These are phyloP conservation scores for Fusarium xyrophilum DNA, from an alignment of 2,329 filamentous ascomycete genomes.

Conservation along the genomic window DNA sequence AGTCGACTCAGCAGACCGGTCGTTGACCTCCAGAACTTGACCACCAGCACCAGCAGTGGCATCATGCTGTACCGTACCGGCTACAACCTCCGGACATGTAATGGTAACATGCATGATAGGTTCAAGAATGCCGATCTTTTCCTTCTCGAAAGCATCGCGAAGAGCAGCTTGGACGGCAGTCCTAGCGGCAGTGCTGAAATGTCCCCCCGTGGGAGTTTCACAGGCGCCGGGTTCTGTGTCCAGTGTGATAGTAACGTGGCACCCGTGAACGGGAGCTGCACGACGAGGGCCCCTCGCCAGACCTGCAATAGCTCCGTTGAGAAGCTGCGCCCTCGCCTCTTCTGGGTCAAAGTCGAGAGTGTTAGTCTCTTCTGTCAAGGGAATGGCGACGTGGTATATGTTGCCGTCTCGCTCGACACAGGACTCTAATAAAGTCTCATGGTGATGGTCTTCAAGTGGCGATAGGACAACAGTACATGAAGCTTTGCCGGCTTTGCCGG, in stretches of 20 bases:
- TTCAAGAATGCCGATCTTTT: conserved; percentile 76
- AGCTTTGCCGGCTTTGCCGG: conserved; percentile 79
- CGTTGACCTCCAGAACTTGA: conserved; percentile 75
- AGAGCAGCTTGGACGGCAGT: conserved; percentile 74
- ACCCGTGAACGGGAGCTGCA: conserved; percentile 79
- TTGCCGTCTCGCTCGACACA: conserved; percentile 73
- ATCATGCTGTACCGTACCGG: conserved; percentile 84
- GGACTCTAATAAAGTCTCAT: conserved; percentile 50
- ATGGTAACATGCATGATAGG: conserved; percentile 93
- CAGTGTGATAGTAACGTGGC: conserved; percentile 73
- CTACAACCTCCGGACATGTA: conserved; percentile 79
- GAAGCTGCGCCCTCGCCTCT: conserved; percentile 64
- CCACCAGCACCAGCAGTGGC: conserved; percentile 75
- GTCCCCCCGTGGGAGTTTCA: conserved; percentile 67
- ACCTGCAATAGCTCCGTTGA: conserved; percentile 83
- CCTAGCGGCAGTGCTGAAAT: conserved; percentile 70
- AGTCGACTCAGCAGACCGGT: conserved; percentile 52
- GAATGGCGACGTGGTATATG: conserved; percentile 63
- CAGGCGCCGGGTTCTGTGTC: conserved; percentile 64
- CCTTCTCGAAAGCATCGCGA: conserved; percentile 62
- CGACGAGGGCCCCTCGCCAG: conserved; percentile 84
- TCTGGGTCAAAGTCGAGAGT: conserved; percentile 58
- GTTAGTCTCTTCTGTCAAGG: conserved; percentile 56
- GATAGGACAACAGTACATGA: conserved; percentile 73
- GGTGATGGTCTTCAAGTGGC: conserved; percentile 59